Evolutionary conservation across 2,329 filamentous ascomycete genomes (phyloP).

Genomic region (Fusarium phyllophilum): DNA sequence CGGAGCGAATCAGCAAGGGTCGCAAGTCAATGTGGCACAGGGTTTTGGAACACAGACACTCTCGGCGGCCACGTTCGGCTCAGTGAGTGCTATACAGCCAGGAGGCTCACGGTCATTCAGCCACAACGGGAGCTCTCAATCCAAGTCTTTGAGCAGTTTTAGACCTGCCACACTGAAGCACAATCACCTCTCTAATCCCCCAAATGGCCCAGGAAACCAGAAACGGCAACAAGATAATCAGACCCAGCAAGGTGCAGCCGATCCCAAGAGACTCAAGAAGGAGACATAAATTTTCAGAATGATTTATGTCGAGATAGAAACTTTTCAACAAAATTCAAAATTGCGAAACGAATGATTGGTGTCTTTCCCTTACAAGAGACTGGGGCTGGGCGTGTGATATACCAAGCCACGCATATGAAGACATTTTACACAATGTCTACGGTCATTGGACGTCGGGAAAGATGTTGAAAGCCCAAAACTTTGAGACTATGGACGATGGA

Average conservation of each 20-base stretch:
- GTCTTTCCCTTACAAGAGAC: neutral
- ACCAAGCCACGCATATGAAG: neutral
- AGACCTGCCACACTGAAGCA: neutral
- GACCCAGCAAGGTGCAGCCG: neutral
- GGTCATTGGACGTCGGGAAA: neutral
- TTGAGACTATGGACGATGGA: neutral
- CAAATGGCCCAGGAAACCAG: neutral
- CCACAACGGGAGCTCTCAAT: neutral
- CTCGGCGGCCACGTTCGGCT: neutral
- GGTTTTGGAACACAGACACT: neutral
- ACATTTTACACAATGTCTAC: neutral
- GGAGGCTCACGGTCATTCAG: neutral
- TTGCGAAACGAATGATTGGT: neutral
- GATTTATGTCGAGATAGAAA: neutral
- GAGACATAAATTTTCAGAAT: neutral
- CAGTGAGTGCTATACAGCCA: neutral
- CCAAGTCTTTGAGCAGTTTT: neutral
- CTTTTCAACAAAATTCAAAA: too few species aligned
- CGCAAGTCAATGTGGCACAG: neutral
- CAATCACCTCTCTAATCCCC: too few species aligned
- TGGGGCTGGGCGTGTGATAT: neutral
- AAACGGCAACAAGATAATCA: constrained; percentile 1
- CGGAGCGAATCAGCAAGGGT: neutral
- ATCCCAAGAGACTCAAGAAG: neutral
- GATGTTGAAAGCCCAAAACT: too few species aligned